phyloP scores from a whole-genome alignment of 2,329 filamentous ascomycete species.

The Trichophyton mentagrophytes region DNA sequence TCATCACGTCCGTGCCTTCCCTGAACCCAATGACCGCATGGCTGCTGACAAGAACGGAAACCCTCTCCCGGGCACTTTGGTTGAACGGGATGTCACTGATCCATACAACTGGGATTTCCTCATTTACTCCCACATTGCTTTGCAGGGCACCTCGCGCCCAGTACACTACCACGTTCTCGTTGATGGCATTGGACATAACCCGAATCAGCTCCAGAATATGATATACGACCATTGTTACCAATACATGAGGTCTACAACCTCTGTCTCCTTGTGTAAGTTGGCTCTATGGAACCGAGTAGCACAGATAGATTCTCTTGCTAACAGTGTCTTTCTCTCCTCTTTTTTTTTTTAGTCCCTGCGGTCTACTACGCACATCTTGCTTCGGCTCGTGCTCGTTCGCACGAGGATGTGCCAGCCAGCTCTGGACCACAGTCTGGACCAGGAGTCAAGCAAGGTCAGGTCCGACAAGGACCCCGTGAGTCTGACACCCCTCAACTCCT shows the following conservation, averaged over 20 bases:
- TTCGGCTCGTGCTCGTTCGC: conserved; percentile 62
- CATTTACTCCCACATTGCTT: conserved; percentile 57
- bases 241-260: conserved; percentile 81
- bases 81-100: conserved; percentile 82
- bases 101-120: conserved; percentile 87
- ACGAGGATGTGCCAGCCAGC: conserved; percentile 44
- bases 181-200: conserved; percentile 59
- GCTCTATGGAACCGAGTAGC: not conserved
- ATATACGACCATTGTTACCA: conserved; percentile 94
- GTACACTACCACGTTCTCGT: conserved; percentile 83
- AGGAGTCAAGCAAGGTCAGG: conserved; percentile 23
- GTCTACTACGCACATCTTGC: conserved; percentile 95
- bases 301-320: not conserved
- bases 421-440: conserved; percentile 31
- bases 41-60: conserved; percentile 65
- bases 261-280: conserved; percentile 57
- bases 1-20: conserved; percentile 89
- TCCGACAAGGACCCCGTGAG: conserved; percentile 18
- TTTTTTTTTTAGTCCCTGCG: conserved; percentile 45
- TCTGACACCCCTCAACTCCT: conserved; percentile 24
- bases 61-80: conserved; percentile 69
- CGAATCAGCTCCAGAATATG: conserved; percentile 66
- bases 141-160: conserved; percentile 86
- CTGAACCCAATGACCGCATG: conserved; percentile 39
- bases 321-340: not conserved